Conservation (phyloP, 768 basidiomycete genomes). For the Imleria badia region DNA sequence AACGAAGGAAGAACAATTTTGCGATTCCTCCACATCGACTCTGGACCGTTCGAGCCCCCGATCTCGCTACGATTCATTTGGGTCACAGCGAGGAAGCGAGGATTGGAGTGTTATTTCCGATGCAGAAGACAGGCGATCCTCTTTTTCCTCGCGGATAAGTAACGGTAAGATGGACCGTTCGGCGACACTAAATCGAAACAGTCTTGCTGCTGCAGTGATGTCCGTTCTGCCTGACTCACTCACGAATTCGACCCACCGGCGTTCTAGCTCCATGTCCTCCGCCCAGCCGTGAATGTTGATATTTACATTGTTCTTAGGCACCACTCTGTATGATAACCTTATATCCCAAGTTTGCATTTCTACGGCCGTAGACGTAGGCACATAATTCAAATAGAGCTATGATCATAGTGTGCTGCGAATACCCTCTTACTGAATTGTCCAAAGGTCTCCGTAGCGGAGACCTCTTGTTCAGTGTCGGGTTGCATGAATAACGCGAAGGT, state of each 20-base stretch:
- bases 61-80: conserved; percentile 56
- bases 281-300: conserved; percentile 19
- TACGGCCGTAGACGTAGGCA: conserved; percentile 5
- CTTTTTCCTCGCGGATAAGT: conserved; percentile 51
- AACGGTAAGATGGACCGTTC: conserved; percentile 37
- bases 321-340: conserved; percentile 5
- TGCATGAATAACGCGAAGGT: conserved; percentile 92
- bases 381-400: conserved; percentile 20
- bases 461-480: conserved; percentile 75
- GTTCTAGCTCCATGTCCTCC: conserved; percentile 37
- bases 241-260: conserved; percentile 41
- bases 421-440: conserved; percentile 88
- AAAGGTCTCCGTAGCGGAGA: conserved; percentile 74
- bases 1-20: conserved; percentile 35
- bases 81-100: conserved; percentile 63
- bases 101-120: conserved; percentile 91
- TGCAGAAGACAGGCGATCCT: conserved; percentile 58
- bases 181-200: conserved; percentile 54
- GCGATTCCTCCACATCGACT: conserved; percentile 29
- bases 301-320: not conserved
- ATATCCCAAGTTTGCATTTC: conserved; percentile 6
- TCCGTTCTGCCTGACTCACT: conserved; percentile 60
- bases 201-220: conserved; percentile 59
- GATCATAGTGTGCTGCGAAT: conserved; percentile 53
- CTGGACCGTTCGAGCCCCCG: conserved; percentile 34